These are phyloP conservation scores for Bjerkandera adusta DNA, from an alignment of 1,284 basidiomycete genomes.

Conservation along the genomic window DNA sequence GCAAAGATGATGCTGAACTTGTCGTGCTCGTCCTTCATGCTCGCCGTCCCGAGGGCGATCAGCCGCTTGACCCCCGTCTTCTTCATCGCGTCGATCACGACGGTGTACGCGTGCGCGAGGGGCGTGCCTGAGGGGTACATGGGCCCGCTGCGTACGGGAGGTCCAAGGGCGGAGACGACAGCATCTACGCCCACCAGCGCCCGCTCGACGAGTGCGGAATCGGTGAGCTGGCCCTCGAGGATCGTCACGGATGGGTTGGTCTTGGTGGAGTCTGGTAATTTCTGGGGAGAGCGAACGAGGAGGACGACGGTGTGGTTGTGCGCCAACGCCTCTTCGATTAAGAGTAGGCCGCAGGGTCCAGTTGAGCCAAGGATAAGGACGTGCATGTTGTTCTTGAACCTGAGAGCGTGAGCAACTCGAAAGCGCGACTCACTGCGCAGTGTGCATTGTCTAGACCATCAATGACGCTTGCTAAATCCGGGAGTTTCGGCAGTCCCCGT, in stretches of 20 bases:
- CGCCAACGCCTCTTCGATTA: slow-evolving; percentile 11
- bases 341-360: slow-evolving; percentile 10
- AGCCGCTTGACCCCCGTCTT: slow-evolving; percentile 50
- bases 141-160: slow-evolving; percentile 34
- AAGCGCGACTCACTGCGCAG: too few relatives aligned
- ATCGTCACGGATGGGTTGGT: slow-evolving; percentile 44
- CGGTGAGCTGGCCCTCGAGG: slow-evolving; percentile 53
- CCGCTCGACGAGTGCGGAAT: slow-evolving; percentile 43
- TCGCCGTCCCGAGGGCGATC: slow-evolving; percentile 62
- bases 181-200: slow-evolving; percentile 58
- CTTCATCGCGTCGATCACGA: slow-evolving; percentile 55
- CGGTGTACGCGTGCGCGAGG: slow-evolving; percentile 54
- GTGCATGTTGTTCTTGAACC: slow-evolving; percentile 8
- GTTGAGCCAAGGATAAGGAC: slow-evolving; percentile 14
- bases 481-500: too few relatives aligned
- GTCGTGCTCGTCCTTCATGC: slow-evolving; percentile 60
- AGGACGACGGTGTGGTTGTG: slow-evolving; percentile 7
- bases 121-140: slow-evolving; percentile 49
- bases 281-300: slow-evolving; percentile 56
- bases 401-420: not conserved
- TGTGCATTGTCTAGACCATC: too few relatives aligned
- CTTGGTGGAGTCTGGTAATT: slow-evolving; percentile 50
- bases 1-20: slow-evolving; percentile 48
- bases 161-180: slow-evolving; percentile 66
- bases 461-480: too few relatives aligned